Percentiles rank a stretch among this genome's conserved stretches.
Conservation (phyloP, 257 asterid species). For the Avicennia marina region DNA sequence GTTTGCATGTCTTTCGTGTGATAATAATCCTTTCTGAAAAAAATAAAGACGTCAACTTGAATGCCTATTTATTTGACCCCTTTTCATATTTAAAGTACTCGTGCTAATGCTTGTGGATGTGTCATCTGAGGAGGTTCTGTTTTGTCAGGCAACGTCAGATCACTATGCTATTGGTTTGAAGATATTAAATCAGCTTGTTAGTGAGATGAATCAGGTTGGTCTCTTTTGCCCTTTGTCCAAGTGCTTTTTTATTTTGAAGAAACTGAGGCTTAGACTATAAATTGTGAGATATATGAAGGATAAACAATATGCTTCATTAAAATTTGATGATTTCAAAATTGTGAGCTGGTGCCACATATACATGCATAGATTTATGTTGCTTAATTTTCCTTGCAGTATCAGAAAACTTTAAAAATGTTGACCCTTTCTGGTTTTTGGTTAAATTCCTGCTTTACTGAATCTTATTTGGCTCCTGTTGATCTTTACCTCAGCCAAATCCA, state of each 20-base stretch:
- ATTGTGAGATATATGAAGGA: neutral
- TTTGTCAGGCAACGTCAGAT: conserved; percentile 76
- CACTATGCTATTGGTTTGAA: conserved; percentile 89
- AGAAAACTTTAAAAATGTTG: conserved; percentile 15
- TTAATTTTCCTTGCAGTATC: conserved; percentile 2
- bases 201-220: conserved; percentile 95
- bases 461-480: conserved; percentile 24
- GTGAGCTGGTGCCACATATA: conserved; percentile 8
- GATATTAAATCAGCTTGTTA: conserved; percentile 92
- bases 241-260: conserved; percentile 14
- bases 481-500: conserved; percentile 66
- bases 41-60: too few species aligned
- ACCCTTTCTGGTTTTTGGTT: conserved; percentile 6
- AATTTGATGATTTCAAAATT: conserved; percentile 8
- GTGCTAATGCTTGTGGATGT: conserved; percentile 12
- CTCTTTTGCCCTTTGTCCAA: conserved; percentile 7
- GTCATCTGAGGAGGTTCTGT: conserved; percentile 24
- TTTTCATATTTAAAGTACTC: too few species aligned
- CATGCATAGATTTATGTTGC: conserved; percentile 1
- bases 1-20: too few species aligned
- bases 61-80: neutral
- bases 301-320: conserved; percentile 1
- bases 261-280: conserved; percentile 7
- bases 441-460: conserved; percentile 16
- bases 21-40: too few species aligned